Evolutionary conservation across 208 protist species (phyloP).

Genomic region (Wallacemonas sp.): DNA sequence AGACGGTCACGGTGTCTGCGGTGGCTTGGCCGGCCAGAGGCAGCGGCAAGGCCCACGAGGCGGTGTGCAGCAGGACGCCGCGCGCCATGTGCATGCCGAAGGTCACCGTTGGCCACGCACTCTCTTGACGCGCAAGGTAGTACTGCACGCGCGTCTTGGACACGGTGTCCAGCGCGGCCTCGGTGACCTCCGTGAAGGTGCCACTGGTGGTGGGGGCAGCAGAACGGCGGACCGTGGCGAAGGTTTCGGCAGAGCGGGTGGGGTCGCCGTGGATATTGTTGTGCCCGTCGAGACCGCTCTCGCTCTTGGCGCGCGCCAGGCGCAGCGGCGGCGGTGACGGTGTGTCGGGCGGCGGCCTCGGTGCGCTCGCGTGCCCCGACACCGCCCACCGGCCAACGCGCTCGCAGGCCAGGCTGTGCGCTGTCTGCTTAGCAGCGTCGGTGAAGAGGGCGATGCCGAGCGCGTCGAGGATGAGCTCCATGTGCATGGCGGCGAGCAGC

Average conservation of each 20-base stretch:
- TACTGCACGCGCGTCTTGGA: slow-evolving; percentile 77
- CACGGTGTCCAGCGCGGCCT: slow-evolving; percentile 66
- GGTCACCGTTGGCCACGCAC: neutral
- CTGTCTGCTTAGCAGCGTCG: slow-evolving; percentile 50
- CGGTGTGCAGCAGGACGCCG: slow-evolving; percentile 51
- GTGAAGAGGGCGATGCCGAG: slow-evolving; percentile 82
- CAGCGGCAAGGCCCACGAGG: slow-evolving; percentile 45
- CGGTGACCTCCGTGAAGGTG: slow-evolving; percentile 38
- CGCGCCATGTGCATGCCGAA: slow-evolving; percentile 20
- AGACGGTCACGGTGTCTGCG: slow-evolving; percentile 26
- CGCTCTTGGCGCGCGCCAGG: slow-evolving; percentile 27
- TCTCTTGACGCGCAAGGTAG: slow-evolving; percentile 66
- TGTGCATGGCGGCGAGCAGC: slow-evolving; percentile 85
- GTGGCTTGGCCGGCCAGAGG: slow-evolving; percentile 5
- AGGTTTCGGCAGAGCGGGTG: neutral
- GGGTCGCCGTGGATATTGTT: neutral
- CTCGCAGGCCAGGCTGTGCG: slow-evolving; percentile 59
- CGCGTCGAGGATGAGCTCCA: slow-evolving; percentile 87
- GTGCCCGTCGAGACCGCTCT: neutral
- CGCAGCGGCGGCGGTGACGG: slow-evolving; percentile 78
- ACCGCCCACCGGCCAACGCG: slow-evolving; percentile 72
- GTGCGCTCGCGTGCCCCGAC: neutral
- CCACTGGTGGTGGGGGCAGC: too few species aligned
- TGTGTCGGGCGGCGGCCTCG: slow-evolving; percentile 37
- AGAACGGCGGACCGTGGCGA: too few species aligned